Percentiles rank a stretch among this genome's conserved stretches.
Evolutionary conservation across 768 basidiomycete genomes (phyloP).

Genomic region (Dentipellis fragilis): DNA sequence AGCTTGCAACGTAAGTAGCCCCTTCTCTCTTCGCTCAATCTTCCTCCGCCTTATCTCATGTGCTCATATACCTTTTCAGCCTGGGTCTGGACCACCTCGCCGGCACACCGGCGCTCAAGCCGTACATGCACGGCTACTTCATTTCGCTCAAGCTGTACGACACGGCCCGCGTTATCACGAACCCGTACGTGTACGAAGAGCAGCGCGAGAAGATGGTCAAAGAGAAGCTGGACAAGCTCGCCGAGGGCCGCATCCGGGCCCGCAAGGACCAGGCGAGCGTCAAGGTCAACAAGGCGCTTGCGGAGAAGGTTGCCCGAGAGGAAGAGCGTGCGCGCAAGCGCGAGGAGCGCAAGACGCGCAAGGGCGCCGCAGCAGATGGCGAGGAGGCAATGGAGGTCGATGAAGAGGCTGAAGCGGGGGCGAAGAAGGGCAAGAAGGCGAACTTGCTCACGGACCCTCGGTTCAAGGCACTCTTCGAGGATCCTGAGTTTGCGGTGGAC

Average conservation of each 20-base stretch:
- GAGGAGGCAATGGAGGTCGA: slow-evolving; percentile 26
- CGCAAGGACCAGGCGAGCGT: slow-evolving; percentile 54
- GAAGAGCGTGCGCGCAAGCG: slow-evolving; percentile 51
- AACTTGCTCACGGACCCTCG: slow-evolving; percentile 76
- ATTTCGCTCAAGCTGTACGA: slow-evolving; percentile 92
- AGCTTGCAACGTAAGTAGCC: slow-evolving; percentile 69
- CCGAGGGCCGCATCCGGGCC: slow-evolving; percentile 84
- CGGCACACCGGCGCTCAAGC: slow-evolving; percentile 91
- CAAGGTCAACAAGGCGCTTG: slow-evolving; percentile 81
- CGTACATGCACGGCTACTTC: slow-evolving; percentile 99
- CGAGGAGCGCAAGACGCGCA: slow-evolving; percentile 37
- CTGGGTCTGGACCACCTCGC: slow-evolving; percentile 92
- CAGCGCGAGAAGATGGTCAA: slow-evolving; percentile 82
- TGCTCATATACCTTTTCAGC: slow-evolving; percentile 27
- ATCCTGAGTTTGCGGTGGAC: slow-evolving; percentile 88
- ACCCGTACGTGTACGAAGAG: slow-evolving; percentile 93
- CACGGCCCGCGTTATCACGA: slow-evolving; percentile 88
- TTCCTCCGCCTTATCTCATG: neutral
- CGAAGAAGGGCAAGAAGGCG: slow-evolving; percentile 18
- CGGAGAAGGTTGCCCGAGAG: slow-evolving; percentile 68
- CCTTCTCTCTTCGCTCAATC: slow-evolving; percentile 1
- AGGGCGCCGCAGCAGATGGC: slow-evolving; percentile 30
- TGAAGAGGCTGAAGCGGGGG: slow-evolving; percentile 16
- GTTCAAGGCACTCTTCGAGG: slow-evolving; percentile 84
- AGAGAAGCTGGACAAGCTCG: slow-evolving; percentile 88